Conservation (phyloP, 2,329 filamentous ascomycete genomes). For the Pseudogymnoascus destructans region DNA sequence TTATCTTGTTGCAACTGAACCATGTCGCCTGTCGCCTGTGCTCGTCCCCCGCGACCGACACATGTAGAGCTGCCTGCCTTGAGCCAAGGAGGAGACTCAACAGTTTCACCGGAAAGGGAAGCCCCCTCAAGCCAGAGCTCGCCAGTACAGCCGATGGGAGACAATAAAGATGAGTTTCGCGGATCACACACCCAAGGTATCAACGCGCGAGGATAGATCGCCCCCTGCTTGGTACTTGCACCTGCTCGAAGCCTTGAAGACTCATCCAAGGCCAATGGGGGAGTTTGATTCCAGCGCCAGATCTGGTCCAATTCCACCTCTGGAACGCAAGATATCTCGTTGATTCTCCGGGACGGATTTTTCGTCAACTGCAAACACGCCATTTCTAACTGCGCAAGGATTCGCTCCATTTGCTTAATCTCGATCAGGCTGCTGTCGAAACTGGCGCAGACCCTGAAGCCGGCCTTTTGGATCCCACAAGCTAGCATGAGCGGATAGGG, state of each 20-base stretch:
- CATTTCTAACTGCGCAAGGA: slow-evolving; percentile 27
- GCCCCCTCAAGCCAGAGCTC: slow-evolving; percentile 31
- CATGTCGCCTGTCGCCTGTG: slow-evolving; percentile 23
- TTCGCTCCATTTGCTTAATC: slow-evolving; percentile 27
- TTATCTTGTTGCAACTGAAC: slow-evolving; percentile 21
- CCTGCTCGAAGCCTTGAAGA: slow-evolving; percentile 18
- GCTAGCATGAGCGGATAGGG: slow-evolving; percentile 37
- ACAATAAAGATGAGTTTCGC: slow-evolving; percentile 26
- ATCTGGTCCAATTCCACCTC: slow-evolving; percentile 30
- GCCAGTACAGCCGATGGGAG: slow-evolving; percentile 30
- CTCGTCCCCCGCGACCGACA: slow-evolving; percentile 24
- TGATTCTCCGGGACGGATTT: slow-evolving; percentile 19
- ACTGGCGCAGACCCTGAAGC: slow-evolving; percentile 32
- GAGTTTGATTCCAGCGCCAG: slow-evolving; percentile 30
- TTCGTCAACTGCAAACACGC: slow-evolving; percentile 19
- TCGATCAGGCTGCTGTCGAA: slow-evolving; percentile 30
- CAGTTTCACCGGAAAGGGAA: slow-evolving; percentile 21
- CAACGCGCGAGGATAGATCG: slow-evolving; percentile 27
- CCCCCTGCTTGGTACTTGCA: slow-evolving; percentile 18
- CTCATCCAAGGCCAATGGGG: slow-evolving; percentile 27
- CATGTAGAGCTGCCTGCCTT: slow-evolving; percentile 25
- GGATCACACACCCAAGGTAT: slow-evolving; percentile 26
- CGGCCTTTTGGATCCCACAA: slow-evolving; percentile 31
- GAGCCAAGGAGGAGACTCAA: slow-evolving; percentile 26
- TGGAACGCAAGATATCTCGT: slow-evolving; percentile 29